A percentile compares a stretch with the other conserved stretches of the same genome.
phyloP scores from a whole-genome alignment of 352 stramenopile species.

The Phytophthora tentaculata region DNA sequence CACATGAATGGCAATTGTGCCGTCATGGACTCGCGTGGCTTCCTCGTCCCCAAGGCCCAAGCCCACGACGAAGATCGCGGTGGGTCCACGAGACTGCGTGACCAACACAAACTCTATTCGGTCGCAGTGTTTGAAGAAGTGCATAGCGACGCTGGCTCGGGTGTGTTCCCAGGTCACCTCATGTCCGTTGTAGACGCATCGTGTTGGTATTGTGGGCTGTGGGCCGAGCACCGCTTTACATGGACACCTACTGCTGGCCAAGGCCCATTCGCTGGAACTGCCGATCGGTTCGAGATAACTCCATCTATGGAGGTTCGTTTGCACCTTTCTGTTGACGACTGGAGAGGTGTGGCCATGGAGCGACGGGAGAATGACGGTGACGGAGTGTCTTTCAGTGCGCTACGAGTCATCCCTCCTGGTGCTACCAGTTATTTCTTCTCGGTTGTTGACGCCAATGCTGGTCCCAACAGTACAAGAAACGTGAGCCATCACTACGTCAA shows the following conservation, averaged over 20 bases:
- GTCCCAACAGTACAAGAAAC: conserved; percentile 22
- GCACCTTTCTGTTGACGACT: conserved; percentile 77
- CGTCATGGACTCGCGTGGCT: conserved; percentile 68
- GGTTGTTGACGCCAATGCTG: conserved; percentile 36
- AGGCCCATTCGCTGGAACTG: conserved; percentile 44
- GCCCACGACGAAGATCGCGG: conserved; percentile 33
- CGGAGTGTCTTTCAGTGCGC: conserved; percentile 52
- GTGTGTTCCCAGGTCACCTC: conserved; percentile 57
- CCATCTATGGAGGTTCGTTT: conserved; percentile 52
- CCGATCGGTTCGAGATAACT: conserved; percentile 39
- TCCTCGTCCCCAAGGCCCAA: conserved; percentile 62
- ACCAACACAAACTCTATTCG: conserved; percentile 83
- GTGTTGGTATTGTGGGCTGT: conserved; percentile 83
- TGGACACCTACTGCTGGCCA: conserved; percentile 55
- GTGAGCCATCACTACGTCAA: conserved; percentile 57
- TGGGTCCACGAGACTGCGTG: conserved; percentile 41
- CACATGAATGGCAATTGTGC: conserved; percentile 84
- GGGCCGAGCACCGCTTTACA: conserved; percentile 76
- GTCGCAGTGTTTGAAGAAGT: conserved; percentile 77
- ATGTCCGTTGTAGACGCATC: conserved; percentile 65
- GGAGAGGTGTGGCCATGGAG: conserved; percentile 72
- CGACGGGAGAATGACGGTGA: conserved; percentile 45
- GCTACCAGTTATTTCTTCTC: conserved; percentile 85
- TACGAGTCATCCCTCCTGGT: conserved; percentile 68
- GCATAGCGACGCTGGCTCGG: conserved; percentile 62